phyloP scores from a whole-genome alignment of 345 rosid genomes.

The Mallotus nudiflorus region DNA sequence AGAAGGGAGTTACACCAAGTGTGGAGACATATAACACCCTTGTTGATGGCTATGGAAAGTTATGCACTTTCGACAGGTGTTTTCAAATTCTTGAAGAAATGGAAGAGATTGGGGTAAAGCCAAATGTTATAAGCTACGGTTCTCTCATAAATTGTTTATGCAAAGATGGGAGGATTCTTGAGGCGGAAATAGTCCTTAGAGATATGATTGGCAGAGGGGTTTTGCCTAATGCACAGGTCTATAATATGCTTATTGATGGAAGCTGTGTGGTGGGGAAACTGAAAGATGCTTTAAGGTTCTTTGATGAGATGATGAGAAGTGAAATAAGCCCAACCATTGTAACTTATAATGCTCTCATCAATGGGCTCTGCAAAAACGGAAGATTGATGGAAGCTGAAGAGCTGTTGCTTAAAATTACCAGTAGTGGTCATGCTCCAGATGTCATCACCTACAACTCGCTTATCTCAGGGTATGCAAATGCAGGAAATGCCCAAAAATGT shows the following conservation, averaged over 20 bases:
- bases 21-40: slow-evolving; percentile 62
- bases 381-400: slow-evolving; percentile 65
- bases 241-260: slow-evolving; percentile 73
- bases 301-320: slow-evolving; percentile 59
- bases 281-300: slow-evolving; percentile 56
- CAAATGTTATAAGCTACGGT: slow-evolving; percentile 72
- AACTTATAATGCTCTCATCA: slow-evolving; percentile 72
- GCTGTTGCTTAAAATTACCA: slow-evolving; percentile 49
- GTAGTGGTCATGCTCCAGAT: slow-evolving; percentile 59
- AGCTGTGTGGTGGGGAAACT: slow-evolving; percentile 52
- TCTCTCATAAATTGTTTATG: slow-evolving; percentile 70
- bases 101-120: slow-evolving; percentile 57
- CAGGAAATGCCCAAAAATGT: slow-evolving; percentile 55
- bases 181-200: slow-evolving; percentile 63
- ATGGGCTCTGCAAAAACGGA: slow-evolving; percentile 61
- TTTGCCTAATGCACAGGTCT: slow-evolving; percentile 57
- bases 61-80: slow-evolving; percentile 57
- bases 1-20: slow-evolving; percentile 57
- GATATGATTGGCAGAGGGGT: slow-evolving; percentile 67
- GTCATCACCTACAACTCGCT: slow-evolving; percentile 68
- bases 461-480: slow-evolving; percentile 58
- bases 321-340: slow-evolving; percentile 54
- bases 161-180: slow-evolving; percentile 67
- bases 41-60: slow-evolving; percentile 69
- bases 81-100: slow-evolving; percentile 72